These are phyloP conservation scores for Boletus semigastroideus DNA, from an alignment of 1,284 basidiomycete genomes.

Conservation along the genomic window DNA sequence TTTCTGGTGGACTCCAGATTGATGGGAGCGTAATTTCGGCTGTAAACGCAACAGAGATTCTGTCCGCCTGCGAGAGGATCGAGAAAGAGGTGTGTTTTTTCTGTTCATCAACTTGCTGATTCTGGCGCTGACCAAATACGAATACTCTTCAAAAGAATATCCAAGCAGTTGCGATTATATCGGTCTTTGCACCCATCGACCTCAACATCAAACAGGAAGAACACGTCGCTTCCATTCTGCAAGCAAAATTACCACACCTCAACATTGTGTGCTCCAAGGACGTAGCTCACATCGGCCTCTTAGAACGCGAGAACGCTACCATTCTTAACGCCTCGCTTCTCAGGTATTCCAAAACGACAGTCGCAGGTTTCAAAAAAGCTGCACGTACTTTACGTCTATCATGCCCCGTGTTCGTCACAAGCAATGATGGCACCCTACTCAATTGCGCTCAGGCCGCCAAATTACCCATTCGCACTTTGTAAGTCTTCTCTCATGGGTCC, in stretches of 20 bases:
- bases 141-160: constrained; percentile 35
- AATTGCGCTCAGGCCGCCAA: constrained; percentile 48
- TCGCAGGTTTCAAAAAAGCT: constrained; percentile 50
- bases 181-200: constrained; percentile 52
- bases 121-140: not conserved
- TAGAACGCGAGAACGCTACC: constrained; percentile 62
- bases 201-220: constrained; percentile 45
- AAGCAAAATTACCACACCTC: constrained; percentile 43
- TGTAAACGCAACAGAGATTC: constrained; percentile 41
- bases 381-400: constrained; percentile 45
- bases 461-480: constrained; percentile 63
- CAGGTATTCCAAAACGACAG: constrained; percentile 52
- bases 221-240: constrained; percentile 42
- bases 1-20: constrained; percentile 51
- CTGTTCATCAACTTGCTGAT: constrained; percentile 4
- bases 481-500: constrained; percentile 6
- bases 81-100: constrained; percentile 19
- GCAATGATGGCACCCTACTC: constrained; percentile 60
- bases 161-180: constrained; percentile 46
- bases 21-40: constrained; percentile 48
- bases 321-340: constrained; percentile 64
- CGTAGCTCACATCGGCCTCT: constrained; percentile 55
- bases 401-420: constrained; percentile 62
- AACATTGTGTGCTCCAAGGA: constrained; percentile 35
- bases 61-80: constrained; percentile 33